Evolutionary conservation across 2,329 filamentous ascomycete species (phyloP), one percentile per base, ranked within the genome.

Genomic region (Amesomyces nigricolor): DNA sequence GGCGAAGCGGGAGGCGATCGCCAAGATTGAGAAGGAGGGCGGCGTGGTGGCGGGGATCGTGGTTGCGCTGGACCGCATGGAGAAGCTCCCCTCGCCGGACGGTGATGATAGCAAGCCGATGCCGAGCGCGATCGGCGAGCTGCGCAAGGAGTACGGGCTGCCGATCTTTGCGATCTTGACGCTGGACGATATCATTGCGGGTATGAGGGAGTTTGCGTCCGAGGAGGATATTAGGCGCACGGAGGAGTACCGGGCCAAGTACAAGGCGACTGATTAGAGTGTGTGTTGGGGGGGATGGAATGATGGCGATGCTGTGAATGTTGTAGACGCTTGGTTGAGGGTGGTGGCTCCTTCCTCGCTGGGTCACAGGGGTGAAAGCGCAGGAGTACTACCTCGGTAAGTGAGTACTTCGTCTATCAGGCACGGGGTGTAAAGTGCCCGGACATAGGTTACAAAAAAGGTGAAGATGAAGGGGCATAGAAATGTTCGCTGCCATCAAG

Each of bases 1-100:
- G 1, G 94, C 94, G 40, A 91, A 96, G 75, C 81, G 91, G 56
- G 91, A 97, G 71, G 90, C 92, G 13, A 91, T 97, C 58, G 84
- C 84, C 53, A 94, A 96, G 71, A 96, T 97, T 69, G 80, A 84
- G 65, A 83, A 83, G 64, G 87, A 95, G 69, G 94, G 92, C 2
- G 94, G 92, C 1, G 82, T 81, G 49, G 83, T 97, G 19, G 88
- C 87, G 3, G 92, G 91, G 30, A 91, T 97, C 55, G 81, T 96
- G 17, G 88, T 99, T 32, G 88, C 91, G 3, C 79, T 96, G 62
- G 90, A 96, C 72, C 81, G 92, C 57, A 87, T 87, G 78, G 89
- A 95, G 79, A 91, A 88, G 75, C 81, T 90, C 56, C 86, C 85
- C 6, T 74, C 78, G 2, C 69, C 75, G n/a, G 76, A 79, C 48